Evolutionary conservation across 352 stramenopile species (phyloP), one percentile per base, ranked within the genome.

Genomic region (Globisporangium echinulatum): DNA sequence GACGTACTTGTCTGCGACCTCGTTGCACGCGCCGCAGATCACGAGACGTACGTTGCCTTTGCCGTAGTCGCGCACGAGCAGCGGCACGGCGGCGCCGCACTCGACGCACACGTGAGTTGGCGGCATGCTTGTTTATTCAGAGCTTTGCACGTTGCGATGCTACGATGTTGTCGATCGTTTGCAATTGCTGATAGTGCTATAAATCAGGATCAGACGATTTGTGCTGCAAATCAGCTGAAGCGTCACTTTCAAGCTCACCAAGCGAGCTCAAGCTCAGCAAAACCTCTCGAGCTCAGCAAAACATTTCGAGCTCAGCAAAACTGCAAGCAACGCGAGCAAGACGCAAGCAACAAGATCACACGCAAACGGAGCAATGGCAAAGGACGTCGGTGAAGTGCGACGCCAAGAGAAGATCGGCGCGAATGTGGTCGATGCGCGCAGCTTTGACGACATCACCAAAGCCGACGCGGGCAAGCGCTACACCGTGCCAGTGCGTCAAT

Each of bases 1-100:
- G 67, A 96, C 84, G 63, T 96, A 96, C 65, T 90, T 90, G 67
- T 96, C 86, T 4, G 83, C 80, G 19, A 93, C 78, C 0, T 68
- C 61, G 60, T 90, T 88, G 75, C 86, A 96, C 14, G 17, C 50
- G 6, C 37, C 55, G 54, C 86, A 95, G 58, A 90, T 91, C 17
- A 68, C 76, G 7, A 95, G 75, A 3, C 84, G 85, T 38, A 95
- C 61, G 69, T 94, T 95, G 15, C 86, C 85, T 55, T 90, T 91
- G 40, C 86, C 85, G 61, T 92, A 95, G 69, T 95, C 84, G 46
- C 82, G 79, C 66, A 91, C 82, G 7, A 90, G 70, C 40, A 81
- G 69, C 36, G 71, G 67, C 59, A 91, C 81, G 9, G 67, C 56
- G 14, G 77, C 72, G 37, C 84, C 84, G 59, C 86, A 95, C 47